Evolutionary conservation across 305 asterid species (phyloP).

Genomic region (Fraxinus floribunda): DNA sequence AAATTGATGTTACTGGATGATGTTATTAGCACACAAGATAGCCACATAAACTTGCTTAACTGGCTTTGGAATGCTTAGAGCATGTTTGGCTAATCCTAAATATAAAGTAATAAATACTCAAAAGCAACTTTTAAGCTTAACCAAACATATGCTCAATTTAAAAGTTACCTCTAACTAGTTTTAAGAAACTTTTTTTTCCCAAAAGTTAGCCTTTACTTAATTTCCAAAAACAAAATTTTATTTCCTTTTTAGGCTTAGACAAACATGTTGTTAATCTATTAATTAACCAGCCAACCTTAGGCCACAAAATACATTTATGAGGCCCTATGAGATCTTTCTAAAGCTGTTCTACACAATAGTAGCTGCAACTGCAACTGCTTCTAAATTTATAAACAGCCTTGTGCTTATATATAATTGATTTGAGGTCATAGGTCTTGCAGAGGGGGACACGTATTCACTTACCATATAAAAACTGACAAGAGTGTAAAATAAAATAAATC

Average conservation of each 20-base stretch:
- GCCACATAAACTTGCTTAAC: background rate
- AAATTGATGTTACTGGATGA: background rate
- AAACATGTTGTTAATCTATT: background rate
- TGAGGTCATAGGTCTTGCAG: background rate
- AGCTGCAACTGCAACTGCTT: background rate
- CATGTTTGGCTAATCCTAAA: background rate
- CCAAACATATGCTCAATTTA: background rate
- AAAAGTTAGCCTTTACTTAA: background rate
- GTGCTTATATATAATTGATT: background rate
- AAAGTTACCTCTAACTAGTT: background rate
- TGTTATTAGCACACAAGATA: background rate
- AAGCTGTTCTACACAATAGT: background rate
- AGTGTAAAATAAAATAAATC: background rate
- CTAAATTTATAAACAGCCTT: background rate
- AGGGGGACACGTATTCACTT: background rate
- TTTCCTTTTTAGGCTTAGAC: background rate
- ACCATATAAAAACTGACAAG: background rate
- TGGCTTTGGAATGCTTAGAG: background rate
- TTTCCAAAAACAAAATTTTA: background rate
- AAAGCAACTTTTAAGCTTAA: background rate
- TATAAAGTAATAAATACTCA: background rate
- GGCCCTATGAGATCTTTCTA: background rate
- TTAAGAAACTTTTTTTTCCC: background rate
- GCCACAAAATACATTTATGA: background rate
- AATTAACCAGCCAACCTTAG: conserved; percentile 10